phyloP scores from a whole-genome alignment of 345 rosid species.

The Kandelia obovata region DNA sequence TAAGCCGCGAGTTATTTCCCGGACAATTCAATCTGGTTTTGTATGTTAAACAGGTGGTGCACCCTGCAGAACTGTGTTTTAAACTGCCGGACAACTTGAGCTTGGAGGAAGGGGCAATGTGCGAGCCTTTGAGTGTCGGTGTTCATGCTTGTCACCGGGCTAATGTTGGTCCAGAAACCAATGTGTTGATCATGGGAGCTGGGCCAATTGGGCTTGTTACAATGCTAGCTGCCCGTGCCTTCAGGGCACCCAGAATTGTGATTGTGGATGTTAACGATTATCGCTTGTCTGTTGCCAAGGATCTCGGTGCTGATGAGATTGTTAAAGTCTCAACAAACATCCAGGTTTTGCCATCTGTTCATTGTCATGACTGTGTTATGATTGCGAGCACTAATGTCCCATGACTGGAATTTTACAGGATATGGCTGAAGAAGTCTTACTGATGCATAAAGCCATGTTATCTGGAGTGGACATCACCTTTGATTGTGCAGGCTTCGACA shows the following conservation, averaged over 20 bases:
- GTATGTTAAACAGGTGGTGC: conserved; percentile 57
- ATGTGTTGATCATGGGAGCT: conserved; percentile 71
- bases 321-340: conserved; percentile 58
- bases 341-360: conserved; percentile 39
- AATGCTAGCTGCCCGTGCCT: conserved; percentile 80
- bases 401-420: conserved; percentile 41
- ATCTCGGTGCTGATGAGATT: conserved; percentile 61
- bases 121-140: conserved; percentile 88
- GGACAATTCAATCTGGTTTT: background rate
- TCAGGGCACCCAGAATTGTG: conserved; percentile 73
- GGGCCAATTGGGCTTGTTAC: conserved; percentile 94
- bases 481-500: conserved; percentile 86
- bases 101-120: conserved; percentile 96
- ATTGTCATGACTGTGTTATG: background rate
- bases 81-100: conserved; percentile 85
- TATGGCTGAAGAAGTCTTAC: conserved; percentile 55
- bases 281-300: conserved; percentile 71
- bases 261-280: conserved; percentile 68
- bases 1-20: background rate
- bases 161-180: conserved; percentile 69
- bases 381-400: background rate
- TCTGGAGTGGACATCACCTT: conserved; percentile 60
- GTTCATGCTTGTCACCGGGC: conserved; percentile 93
- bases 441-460: conserved; percentile 60
- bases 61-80: conserved; percentile 83